Evolutionary conservation across 1,284 basidiomycete genomes (phyloP), one percentile per base, ranked within the genome.

Genomic region (Cryptococcus wingfieldii): DNA sequence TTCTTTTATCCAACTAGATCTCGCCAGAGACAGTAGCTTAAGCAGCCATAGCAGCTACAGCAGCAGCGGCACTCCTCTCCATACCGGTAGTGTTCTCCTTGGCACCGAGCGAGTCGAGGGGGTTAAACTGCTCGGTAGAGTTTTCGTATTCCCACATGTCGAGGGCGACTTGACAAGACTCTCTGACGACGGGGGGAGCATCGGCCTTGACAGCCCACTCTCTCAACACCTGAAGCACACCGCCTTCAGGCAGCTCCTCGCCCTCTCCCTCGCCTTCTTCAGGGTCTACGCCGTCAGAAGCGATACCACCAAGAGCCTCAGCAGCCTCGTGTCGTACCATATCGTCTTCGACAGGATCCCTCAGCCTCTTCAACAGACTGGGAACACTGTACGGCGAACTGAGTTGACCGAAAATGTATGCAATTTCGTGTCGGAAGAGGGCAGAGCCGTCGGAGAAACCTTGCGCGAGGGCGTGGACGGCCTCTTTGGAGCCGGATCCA

Each of bases 291-390:
- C 76, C 92, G 1, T 92, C 90, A 3, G 90, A 92, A 2, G 89
- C 92, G 51, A 99, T 97, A 4, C 94, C 92, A 19, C 96, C 96
- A 0, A 98, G 83, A 3, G 96, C 96, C 77, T 99, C 96, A 6
- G 96, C 96, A 19, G 95, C 96, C 78, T 99, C 96, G 70, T 99
- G 96, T 25, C 96, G 85, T 5, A 99, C 96, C 96, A 99, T 98
- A 57, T 96, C 92, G 47, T 88, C 88, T 77, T 98, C 96, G 1
- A 78, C 72, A 0, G 72, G 59, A 63, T 95, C 80, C 60, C 84
- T 79, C 9, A 99, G 81, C 16, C 96, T 90, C 39, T 82, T 76
- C 42, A 98, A 74, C 27, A 99, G 83, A 1, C 88, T 82, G 1
- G 94, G 91, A 23, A 98, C 89, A 0, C 91, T 90, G 70, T 93